Base-by-base conservation (phyloP, 148 eudicot species). In the Rhododendron ferrugineum region DNA sequence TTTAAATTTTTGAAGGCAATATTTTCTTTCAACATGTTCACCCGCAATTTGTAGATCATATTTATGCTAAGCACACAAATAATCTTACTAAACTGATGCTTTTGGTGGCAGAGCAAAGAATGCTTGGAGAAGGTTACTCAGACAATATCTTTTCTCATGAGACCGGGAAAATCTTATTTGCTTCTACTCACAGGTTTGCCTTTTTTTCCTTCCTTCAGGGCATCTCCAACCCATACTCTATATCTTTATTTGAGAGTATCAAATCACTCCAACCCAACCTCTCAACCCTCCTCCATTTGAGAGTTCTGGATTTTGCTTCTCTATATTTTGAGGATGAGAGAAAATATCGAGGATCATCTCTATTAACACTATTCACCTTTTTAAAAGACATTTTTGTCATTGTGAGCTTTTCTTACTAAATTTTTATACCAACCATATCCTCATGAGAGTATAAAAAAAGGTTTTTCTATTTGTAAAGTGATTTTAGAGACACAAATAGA, bases 51-150 rank as follows among this genome's bases (percentile, higher is more conserved):
- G 9, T 79, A 28, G 68, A 16, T 80, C 11, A 52, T 14, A 32
- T 50, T 52, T 6, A 7, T 80, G 26, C 68, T 2, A 2, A 18
- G 28, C 2, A 54, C 18, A 36, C 5, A 3, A 13, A 80, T 36
- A 8, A 22, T 58, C 20, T 81, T 20, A 40, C 37, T 5, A 4
- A 81, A n/a, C 34, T 81, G 74, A 58, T 28, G 11, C 9, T 83
- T 91, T 80, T 78, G 60, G 64, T 84, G 81, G 87, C 90, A 96
- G 99, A 96, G 99, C 89, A 88, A 91, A 85, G 99, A 93, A 85
- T 96, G 99, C 90, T 86, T 96, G 90, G 94, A 95, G 89, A 96
- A 93, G 91, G 97, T 95, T 86, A 84, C 94, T 86, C 88, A 88
- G 81, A 93, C 98, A 68, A 86, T 95, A 85, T 85, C 89, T 62